Percentiles rank a stretch among this genome's conserved stretches.
Conservation (phyloP, 1,284 basidiomycete species). For the Grifola frondosa region DNA sequence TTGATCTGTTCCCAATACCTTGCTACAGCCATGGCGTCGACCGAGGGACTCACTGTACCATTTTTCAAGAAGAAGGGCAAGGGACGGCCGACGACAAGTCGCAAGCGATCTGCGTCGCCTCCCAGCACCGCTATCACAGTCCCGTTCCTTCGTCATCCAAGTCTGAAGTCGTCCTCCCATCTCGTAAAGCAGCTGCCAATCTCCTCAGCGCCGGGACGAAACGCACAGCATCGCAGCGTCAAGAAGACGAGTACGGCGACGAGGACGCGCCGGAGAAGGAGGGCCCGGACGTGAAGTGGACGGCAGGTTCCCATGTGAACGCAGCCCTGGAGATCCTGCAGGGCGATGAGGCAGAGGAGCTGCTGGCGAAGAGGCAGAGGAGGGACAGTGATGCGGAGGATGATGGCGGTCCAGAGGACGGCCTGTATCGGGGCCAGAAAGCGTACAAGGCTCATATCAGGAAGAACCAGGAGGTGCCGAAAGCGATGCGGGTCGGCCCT, state of each 20-base stretch:
- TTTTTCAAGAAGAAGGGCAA: slow-evolving; percentile 91
- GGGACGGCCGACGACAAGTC: slow-evolving; percentile 65
- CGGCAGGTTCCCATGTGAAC: slow-evolving; percentile 66
- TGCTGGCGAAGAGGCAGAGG: slow-evolving; percentile 63
- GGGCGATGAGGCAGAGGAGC: slow-evolving; percentile 76
- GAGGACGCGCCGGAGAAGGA: slow-evolving; percentile 48
- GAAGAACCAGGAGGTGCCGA: slow-evolving; percentile 79
- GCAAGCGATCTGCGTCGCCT: slow-evolving; percentile 72
- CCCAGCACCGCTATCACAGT: slow-evolving; percentile 32
- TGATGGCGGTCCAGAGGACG: slow-evolving; percentile 74
- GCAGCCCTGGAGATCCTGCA: slow-evolving; percentile 71
- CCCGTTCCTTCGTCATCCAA: slow-evolving; percentile 44
- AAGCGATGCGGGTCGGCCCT: slow-evolving; percentile 88
- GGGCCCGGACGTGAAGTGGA: slow-evolving; percentile 80
- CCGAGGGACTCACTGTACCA: slow-evolving; percentile 56
- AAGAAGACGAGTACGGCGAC: slow-evolving; percentile 42
- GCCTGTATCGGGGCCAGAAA: slow-evolving; percentile 83
- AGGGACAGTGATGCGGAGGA: slow-evolving; percentile 56
- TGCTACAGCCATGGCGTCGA: slow-evolving; percentile 37
- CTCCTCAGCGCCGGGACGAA: slow-evolving; percentile 86
- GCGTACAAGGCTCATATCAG: slow-evolving; percentile 83
- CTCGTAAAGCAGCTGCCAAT: slow-evolving; percentile 63
- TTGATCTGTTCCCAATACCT: too few species aligned
- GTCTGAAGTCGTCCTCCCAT: slow-evolving; percentile 74
- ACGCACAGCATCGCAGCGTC: slow-evolving; percentile 63